phyloP scores from a whole-genome alignment of 1,284 basidiomycete species.

The Cryptococcus neoformans region DNA sequence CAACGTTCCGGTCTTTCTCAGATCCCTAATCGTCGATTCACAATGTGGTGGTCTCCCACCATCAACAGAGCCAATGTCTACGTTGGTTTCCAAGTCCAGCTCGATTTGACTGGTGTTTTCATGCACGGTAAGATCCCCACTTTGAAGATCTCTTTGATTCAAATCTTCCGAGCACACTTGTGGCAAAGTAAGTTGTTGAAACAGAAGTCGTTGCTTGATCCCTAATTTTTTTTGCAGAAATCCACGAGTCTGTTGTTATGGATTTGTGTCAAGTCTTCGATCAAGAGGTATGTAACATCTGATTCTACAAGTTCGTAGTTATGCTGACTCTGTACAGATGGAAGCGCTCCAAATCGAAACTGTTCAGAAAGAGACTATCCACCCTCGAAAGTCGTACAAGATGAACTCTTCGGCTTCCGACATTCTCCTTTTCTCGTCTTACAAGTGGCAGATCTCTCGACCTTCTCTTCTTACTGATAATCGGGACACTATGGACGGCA shows the following conservation, averaged over 20 bases:
- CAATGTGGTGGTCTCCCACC: conserved; percentile 95
- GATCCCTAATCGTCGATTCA: conserved; percentile 99
- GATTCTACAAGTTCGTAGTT: conserved; percentile 1
- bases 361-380: conserved; percentile 99
- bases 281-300: too few relatives aligned
- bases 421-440: conserved; percentile 93
- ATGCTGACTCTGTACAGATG: conserved; percentile 54
- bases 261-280: conserved; percentile 99
- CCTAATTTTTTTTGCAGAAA: conserved; percentile 29
- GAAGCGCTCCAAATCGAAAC: conserved; percentile 99
- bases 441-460: conserved; percentile 98
- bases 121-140: conserved; percentile 52
- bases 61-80: conserved; percentile 98
- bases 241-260: conserved; percentile 82
- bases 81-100: conserved; percentile 99
- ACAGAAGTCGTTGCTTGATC: conserved; percentile 53
- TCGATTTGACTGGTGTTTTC: conserved; percentile 77
- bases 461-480: conserved; percentile 95
- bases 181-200: conserved; percentile 68
- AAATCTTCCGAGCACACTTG: conserved; percentile 99
- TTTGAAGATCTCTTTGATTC: conserved; percentile 85
- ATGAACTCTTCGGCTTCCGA: conserved; percentile 97
- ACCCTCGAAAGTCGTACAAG: conserved; percentile 98
- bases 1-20: conserved; percentile 68
- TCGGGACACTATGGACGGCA: conserved; percentile 95